Percentiles rank a stretch among this genome's conserved stretches.
phyloP scores from a whole-genome alignment of 1,139 yeast genomes.

The Yamadazyma pseudoaaseri region DNA sequence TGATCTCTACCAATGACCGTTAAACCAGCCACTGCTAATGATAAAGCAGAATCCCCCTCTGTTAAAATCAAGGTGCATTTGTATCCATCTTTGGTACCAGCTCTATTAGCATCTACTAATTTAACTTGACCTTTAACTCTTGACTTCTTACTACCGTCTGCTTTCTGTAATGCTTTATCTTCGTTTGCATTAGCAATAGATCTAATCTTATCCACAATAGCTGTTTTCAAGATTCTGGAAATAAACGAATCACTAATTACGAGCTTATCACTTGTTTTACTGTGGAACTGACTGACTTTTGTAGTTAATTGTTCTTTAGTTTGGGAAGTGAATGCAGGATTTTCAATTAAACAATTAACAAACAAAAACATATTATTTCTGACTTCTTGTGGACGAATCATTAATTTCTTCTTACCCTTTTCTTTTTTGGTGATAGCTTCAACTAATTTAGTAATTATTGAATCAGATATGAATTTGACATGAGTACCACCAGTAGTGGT shows the following conservation, averaged over 20 bases:
- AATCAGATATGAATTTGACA: constrained; percentile 82
- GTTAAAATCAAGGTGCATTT: constrained; percentile 92
- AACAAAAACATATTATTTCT: constrained; percentile 88
- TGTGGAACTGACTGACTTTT: constrained; percentile 84
- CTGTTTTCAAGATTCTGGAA: constrained; percentile 67
- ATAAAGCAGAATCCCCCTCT: constrained; percentile 96
- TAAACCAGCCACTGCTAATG: constrained; percentile 90
- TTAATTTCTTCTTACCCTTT: constrained; percentile 67
- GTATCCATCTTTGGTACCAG: constrained; percentile 91
- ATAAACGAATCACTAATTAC: constrained; percentile 75
- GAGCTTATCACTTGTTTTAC: constrained; percentile 57
- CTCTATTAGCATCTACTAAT: constrained; percentile 93
- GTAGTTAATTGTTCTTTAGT: constrained; percentile 96
- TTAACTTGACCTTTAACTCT: constrained; percentile 89
- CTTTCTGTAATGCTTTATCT: constrained; percentile 80
- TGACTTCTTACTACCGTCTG: constrained; percentile 84
- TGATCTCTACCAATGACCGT: constrained; percentile 95
- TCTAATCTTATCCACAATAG: constrained; percentile 76
- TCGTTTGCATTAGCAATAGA: constrained; percentile 87
- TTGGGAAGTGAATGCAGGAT: constrained; percentile 97
- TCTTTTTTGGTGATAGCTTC: constrained; percentile 73
- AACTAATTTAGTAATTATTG: constrained; percentile 64
- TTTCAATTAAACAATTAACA: constrained; percentile 88
- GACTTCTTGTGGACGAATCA: constrained; percentile 85
- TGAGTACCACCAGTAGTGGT: constrained; percentile 98